Base-by-base conservation (phyloP, 2,329 filamentous ascomycete species). In the Cyphellophora europaea region DNA sequence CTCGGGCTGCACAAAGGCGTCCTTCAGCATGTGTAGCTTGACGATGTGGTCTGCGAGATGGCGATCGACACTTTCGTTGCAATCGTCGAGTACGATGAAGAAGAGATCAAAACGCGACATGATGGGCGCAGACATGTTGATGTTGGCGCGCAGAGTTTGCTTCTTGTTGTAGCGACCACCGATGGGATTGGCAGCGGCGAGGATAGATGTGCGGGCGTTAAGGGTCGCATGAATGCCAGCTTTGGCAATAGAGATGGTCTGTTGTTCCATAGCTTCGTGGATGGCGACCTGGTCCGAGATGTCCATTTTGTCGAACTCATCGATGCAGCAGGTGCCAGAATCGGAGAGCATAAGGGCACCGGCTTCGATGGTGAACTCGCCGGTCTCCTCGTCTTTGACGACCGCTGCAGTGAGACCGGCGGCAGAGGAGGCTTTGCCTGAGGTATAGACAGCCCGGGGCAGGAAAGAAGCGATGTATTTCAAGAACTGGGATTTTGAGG, bases 271-370 rank as follows among this genome's bases (percentile, higher is more conserved):
- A 40, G 91, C 91, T 76, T 98, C 91, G 72, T 98, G 91, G 53
- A 98, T 98, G 47, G 91, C 91, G 36, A 98, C 91, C 64, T 98
- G 91, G 57, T 98, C 91, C 34, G 68, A 78, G 43, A 98, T 83
- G 53, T 98, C 91, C 91, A 98, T 98, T 67, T 98, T 98, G 74
- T 98, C 91, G 51, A 98, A 98, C 57, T 98, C 91, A 55, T 98
- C 91, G 56, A 98, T 98, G 40, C 87, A 88, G 60, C 91, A 98
- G 51, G 96, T 93, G 35, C 91, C 91, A 48, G 94, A 95, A 53
- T 96, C 76, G 14, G 91, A 91, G 42, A 98, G 69, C 91, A 98
- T 96, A 38, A 98, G 76, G 10, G 91, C 91, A 65, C 91, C 91
- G 5, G 91, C 91, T 64, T 98, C 91, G 49, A 98, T 98, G 11